Conservation (phyloP, 805 yeast genomes). For the Candida saitoana region DNA sequence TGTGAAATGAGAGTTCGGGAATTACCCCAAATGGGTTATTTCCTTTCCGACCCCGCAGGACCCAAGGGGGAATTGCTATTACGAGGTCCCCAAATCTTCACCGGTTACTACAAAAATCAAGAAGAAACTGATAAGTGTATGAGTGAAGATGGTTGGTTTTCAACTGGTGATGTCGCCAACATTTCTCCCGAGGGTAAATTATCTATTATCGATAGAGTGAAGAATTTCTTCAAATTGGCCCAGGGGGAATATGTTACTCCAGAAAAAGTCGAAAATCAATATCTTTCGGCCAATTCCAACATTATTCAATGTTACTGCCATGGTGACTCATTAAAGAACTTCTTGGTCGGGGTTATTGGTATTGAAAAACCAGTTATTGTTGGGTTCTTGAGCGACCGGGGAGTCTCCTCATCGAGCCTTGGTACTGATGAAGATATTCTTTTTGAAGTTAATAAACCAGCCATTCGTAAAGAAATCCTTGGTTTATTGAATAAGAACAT, state of each 20-base stretch:
- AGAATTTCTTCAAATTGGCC: slow-evolving; percentile 66
- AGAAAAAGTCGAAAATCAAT: slow-evolving; percentile 66
- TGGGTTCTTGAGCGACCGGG: slow-evolving; percentile 15
- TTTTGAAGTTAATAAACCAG: slow-evolving; percentile 24
- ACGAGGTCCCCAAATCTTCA: slow-evolving; percentile 56
- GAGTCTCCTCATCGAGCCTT: slow-evolving; percentile 8
- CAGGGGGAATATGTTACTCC: slow-evolving; percentile 65
- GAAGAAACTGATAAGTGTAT: slow-evolving; percentile 46
- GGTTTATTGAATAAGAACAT: slow-evolving; percentile 34
- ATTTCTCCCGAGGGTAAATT: slow-evolving; percentile 42
- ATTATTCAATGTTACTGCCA: slow-evolving; percentile 55
- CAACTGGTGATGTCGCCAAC: slow-evolving; percentile 52
- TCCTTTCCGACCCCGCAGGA: slow-evolving; percentile 23
- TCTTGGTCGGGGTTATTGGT: slow-evolving; percentile 59
- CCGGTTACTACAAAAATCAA: slow-evolving; percentile 47
- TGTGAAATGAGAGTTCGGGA: slow-evolving; percentile 55
- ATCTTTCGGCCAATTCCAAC: slow-evolving; percentile 48
- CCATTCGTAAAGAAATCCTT: slow-evolving; percentile 35
- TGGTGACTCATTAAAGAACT: slow-evolving; percentile 58
- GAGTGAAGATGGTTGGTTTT: slow-evolving; percentile 51
- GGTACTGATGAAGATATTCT: slow-evolving; percentile 22
- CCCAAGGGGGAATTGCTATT: slow-evolving; percentile 52
- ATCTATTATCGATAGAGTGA: slow-evolving; percentile 66
- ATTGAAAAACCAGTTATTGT: slow-evolving; percentile 43
- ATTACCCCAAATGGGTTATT: slow-evolving; percentile 61